phyloP scores from a whole-genome alignment of 345 rosid genomes.

The Gossypium mustelinum region DNA sequence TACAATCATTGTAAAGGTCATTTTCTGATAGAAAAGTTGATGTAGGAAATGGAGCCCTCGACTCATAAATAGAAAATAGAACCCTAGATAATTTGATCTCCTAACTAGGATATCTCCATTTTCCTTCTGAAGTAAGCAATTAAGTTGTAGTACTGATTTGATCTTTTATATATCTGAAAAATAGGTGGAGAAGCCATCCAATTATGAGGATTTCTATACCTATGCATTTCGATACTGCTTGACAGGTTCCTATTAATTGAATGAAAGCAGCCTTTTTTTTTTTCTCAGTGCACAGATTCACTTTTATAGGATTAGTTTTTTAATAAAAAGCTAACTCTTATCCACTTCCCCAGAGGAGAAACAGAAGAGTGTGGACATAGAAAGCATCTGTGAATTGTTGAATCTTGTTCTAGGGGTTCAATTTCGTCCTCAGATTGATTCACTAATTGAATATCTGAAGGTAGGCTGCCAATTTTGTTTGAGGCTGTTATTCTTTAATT shows the following conservation, averaged over 20 bases:
- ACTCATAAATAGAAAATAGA: neutral
- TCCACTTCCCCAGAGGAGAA: slow-evolving; percentile 43
- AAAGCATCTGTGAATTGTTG: slow-evolving; percentile 48
- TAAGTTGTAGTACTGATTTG: slow-evolving; percentile 2
- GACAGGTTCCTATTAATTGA: slow-evolving; percentile 36
- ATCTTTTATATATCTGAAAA: slow-evolving; percentile 13
- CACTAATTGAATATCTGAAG: slow-evolving; percentile 44
- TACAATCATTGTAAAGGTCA: neutral
- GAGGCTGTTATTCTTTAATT: neutral
- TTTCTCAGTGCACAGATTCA: neutral
- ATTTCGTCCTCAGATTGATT: slow-evolving; percentile 33
- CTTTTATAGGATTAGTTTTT: neutral
- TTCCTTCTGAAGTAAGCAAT: neutral
- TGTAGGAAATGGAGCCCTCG: neutral
- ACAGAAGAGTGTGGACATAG: slow-evolving; percentile 49
- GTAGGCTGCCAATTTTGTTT: slow-evolving; percentile 19
- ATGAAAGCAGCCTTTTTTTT: neutral
- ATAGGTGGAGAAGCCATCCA: slow-evolving; percentile 32
- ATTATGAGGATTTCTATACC: slow-evolving; percentile 39
- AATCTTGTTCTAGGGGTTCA: slow-evolving; percentile 39
- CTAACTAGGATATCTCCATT: neutral
- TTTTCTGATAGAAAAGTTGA: neutral
- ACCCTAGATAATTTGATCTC: neutral
- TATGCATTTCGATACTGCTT: slow-evolving; percentile 49
- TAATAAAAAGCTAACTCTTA: neutral